Conservation (phyloP, 108 stramenopile genomes). For the Pseudonitzschia pungens region DNA sequence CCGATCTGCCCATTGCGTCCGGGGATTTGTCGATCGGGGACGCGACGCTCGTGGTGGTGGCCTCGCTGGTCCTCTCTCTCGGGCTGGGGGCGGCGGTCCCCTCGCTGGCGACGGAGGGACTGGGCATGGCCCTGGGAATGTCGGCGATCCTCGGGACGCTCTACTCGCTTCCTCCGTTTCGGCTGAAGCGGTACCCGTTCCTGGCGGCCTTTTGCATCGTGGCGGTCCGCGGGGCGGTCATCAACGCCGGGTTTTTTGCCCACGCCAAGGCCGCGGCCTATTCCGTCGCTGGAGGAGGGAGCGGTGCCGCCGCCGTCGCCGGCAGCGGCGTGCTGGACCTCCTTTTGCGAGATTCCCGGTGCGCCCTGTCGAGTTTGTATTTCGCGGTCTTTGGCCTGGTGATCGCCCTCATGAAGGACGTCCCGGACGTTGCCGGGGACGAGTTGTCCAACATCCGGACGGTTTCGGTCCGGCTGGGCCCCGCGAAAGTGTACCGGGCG, state of each 20-base stretch:
- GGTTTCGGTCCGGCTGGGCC: constrained; percentile 81
- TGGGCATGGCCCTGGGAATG: constrained; percentile 83
- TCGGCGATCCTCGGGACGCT: constrained; percentile 86
- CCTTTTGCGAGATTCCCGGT: constrained; percentile 51
- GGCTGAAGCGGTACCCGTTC: constrained; percentile 92
- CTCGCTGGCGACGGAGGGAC: constrained; percentile 51
- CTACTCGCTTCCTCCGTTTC: constrained; percentile 85
- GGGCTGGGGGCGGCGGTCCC: constrained; percentile 65
- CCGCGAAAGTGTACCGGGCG: constrained; percentile 27
- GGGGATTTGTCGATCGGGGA: constrained; percentile 55
- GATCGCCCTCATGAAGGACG: constrained; percentile 89
- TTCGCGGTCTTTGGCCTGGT: constrained; percentile 89
- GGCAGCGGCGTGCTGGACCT: constrained; percentile 47
- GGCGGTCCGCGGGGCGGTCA: constrained; percentile 88
- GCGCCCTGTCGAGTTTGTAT: constrained; percentile 69
- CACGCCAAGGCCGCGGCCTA: constrained; percentile 69
- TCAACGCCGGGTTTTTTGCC: constrained; percentile 90
- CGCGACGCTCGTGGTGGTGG: constrained; percentile 59
- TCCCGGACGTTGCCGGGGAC: constrained; percentile 85
- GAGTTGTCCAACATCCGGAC: constrained; percentile 68
- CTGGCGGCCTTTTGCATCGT: constrained; percentile 94
- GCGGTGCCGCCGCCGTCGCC: constrained; percentile 18
- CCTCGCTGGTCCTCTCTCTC: constrained; percentile 57
- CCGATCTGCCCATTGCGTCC: constrained; percentile 88
- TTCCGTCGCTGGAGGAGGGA: no score